These are phyloP conservation scores for Neoscytalidium dimidiatum DNA, from an alignment of 2,329 filamentous ascomycete species.

Conservation along the genomic window DNA sequence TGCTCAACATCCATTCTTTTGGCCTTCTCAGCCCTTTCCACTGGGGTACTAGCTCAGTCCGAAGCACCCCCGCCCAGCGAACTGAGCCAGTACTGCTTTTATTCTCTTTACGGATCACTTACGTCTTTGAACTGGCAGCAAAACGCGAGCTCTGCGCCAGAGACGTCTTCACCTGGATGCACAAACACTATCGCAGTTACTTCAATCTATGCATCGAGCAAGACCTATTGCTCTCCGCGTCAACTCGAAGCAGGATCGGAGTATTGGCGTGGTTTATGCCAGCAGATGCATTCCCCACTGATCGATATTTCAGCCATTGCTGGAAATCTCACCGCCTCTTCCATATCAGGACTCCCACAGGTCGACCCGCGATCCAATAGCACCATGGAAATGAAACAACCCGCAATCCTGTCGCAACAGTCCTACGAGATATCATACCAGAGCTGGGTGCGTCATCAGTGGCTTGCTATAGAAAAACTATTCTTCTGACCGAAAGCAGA, in stretches of 20 bases:
- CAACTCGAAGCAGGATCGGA: background rate
- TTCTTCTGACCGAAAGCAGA: background rate
- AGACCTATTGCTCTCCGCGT: background rate
- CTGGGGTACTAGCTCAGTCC: background rate
- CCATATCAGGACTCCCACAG: background rate
- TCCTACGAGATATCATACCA: background rate
- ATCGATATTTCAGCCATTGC: background rate
- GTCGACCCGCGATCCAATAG: constrained; percentile 4
- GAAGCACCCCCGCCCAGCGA: background rate
- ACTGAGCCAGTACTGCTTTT: background rate
- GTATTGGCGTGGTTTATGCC: background rate
- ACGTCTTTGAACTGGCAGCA: background rate
- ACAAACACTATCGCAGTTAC: background rate
- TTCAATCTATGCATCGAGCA: background rate
- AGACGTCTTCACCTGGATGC: background rate
- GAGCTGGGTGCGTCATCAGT: background rate
- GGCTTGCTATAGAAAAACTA: background rate
- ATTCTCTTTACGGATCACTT: background rate
- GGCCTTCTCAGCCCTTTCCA: background rate
- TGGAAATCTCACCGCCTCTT: background rate
- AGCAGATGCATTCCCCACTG: background rate
- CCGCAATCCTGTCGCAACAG: background rate
- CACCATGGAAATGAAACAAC: background rate
- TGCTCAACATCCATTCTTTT: background rate
- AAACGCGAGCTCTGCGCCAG: too few species aligned